phyloP scores from a whole-genome alignment of 2,329 filamentous ascomycete species.

The Diaporthe ilicicola region DNA sequence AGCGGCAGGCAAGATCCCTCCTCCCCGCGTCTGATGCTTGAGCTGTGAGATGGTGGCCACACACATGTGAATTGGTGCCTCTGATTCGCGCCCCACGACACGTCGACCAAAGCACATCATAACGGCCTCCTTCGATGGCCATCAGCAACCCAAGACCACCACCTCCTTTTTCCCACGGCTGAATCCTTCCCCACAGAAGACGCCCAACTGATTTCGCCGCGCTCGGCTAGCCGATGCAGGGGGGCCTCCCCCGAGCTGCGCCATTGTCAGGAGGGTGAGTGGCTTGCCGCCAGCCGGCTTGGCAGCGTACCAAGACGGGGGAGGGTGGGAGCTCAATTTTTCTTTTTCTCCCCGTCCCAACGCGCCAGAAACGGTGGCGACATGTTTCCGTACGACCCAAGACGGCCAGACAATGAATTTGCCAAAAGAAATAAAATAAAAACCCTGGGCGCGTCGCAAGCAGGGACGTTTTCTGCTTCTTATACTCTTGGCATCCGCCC shows the following conservation, averaged over 20 bases:
- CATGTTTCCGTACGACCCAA: neutral
- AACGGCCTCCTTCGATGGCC: neutral
- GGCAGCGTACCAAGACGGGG: neutral
- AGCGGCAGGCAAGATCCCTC: neutral
- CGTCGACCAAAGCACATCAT: too few species aligned
- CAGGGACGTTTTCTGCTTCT: neutral
- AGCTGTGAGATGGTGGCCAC: neutral
- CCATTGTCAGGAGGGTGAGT: neutral
- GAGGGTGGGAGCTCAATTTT: neutral
- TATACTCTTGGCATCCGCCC: slow-evolving; percentile 6
- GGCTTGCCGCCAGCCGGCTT: slow-evolving; percentile 18
- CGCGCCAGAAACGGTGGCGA: neutral
- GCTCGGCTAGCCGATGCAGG: slow-evolving; percentile 11
- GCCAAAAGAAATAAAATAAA: neutral
- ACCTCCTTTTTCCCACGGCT: slow-evolving; percentile 8
- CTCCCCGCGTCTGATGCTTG: neutral
- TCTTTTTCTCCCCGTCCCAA: neutral
- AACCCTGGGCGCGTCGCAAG: neutral
- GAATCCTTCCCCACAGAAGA: slow-evolving; percentile 1
- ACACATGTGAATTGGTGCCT: neutral
- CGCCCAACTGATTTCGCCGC: too few species aligned
- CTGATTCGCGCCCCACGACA: neutral
- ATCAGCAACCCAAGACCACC: neutral
- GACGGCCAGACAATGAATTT: neutral
- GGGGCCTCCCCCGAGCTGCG: neutral